Conservation (phyloP, 805 yeast species). For the Diddensiella transvaalensis region DNA sequence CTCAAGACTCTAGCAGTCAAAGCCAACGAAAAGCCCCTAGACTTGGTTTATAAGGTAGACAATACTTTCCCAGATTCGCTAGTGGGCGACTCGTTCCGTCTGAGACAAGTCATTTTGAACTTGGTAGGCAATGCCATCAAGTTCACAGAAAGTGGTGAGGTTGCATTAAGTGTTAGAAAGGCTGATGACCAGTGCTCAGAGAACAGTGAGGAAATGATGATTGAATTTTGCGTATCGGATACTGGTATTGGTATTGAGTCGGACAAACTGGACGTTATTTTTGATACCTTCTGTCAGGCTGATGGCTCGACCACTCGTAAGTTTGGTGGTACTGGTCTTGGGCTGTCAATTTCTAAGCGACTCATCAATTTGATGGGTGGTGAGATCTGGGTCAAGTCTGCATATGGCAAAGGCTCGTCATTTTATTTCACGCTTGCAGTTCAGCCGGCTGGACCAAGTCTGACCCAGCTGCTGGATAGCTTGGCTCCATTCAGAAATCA, state of each 20-base stretch:
- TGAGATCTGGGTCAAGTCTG: constrained; percentile 85
- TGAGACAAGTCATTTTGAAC: constrained; percentile 81
- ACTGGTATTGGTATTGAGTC: constrained; percentile 88
- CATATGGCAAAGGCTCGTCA: constrained; percentile 75
- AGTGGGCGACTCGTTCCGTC: constrained; percentile 84
- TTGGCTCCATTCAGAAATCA: constrained; percentile 70
- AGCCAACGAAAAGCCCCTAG: constrained; percentile 81
- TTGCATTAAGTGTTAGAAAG: constrained; percentile 67
- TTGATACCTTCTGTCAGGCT: constrained; percentile 89
- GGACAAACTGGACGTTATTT: constrained; percentile 79
- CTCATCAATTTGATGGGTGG: constrained; percentile 91
- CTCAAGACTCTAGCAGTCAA: constrained; percentile 84
- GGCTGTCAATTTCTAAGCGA: constrained; percentile 82
- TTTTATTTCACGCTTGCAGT: constrained; percentile 79
- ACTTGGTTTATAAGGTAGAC: constrained; percentile 76
- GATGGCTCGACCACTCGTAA: constrained; percentile 91
- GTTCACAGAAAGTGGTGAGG: constrained; percentile 80
- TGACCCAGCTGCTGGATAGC: constrained; percentile 62
- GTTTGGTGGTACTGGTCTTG: constrained; percentile 91
- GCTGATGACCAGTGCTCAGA: constrained; percentile 38
- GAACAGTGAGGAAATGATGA: constrained; percentile 44
- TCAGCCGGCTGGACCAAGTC: constrained; percentile 61
- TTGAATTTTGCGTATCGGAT: constrained; percentile 84
- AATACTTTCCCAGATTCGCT: constrained; percentile 83
- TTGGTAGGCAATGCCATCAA: constrained; percentile 88